Evolutionary conservation across 2,329 filamentous ascomycete species (phyloP), one percentile per base, ranked within the genome.

Genomic region (Phialophora expanda): DNA sequence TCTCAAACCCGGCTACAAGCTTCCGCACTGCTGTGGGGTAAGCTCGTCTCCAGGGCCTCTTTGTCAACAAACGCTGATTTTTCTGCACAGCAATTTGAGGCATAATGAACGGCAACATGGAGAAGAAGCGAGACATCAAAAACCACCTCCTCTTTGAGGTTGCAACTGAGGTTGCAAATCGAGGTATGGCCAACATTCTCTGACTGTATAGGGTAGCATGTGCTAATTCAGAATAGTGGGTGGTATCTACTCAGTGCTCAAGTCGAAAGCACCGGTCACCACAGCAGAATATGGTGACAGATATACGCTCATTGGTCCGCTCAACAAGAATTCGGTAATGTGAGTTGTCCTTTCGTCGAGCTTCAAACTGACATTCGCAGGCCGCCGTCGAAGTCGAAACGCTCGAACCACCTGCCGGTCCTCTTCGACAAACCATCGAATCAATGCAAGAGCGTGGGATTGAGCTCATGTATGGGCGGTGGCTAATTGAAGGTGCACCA

Each of bases 161-260:
- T 75, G 93, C 95, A 67, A 98, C 95, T 24, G 95, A 99, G 79
- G 95, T 98, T 73, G 95, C 95, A 69, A 96, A 98, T 84, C 88
- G 95, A 86, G 92, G 92, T 94, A 85, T 44, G 48, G 44, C 24
- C 44, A 32, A 17, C 8, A 11, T 76, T 66, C 14, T 30, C 34
- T 53, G 64, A 46, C 68, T 74, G 54, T 72, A 57, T 41, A 8
- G 30, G 22, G 28, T 51, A 1, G 41, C 64, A 69, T 65, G 60
- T 66, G 67, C 65, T 67, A 64, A 68, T 64, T 48, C 28, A 2
- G 17, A 24, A 30, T 72, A 96, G 95, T 99, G 68, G 95, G 95
- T 76, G 95, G 95, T 74, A 99, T 99, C 81, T 99, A 99, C 84
- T 98, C 94, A 17, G 95, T 99, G 71, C 89, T 99, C 81, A 99